These are phyloP conservation scores for Beta corolliflora DNA, from an alignment of 179 eudicot genomes.

Conservation along the genomic window DNA sequence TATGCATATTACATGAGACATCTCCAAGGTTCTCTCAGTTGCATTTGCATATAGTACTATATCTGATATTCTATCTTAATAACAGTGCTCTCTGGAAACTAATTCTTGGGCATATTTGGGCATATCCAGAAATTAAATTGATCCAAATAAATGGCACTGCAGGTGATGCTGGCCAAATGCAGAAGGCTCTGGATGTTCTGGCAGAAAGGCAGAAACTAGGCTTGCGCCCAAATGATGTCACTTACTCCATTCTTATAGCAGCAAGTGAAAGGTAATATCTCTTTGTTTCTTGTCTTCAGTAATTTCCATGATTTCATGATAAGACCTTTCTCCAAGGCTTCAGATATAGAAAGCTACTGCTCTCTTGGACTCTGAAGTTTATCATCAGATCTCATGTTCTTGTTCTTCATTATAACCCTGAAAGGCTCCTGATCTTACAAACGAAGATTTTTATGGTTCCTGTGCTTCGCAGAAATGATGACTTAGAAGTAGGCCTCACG, in stretches of 20 bases:
- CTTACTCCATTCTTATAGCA: slow-evolving; percentile 82
- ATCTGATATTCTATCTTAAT: not conserved
- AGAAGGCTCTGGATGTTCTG: slow-evolving; percentile 71
- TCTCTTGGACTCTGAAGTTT: not conserved
- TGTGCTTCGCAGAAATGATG: slow-evolving; percentile 63
- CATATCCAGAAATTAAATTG: not conserved
- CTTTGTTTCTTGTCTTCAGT: slow-evolving; percentile 13
- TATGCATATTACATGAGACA: not conserved
- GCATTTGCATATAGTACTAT: not conserved
- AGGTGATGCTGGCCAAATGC: slow-evolving; percentile 83
- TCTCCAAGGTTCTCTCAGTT: not conserved
- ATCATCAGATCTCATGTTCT: not conserved
- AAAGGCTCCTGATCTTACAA: slow-evolving; percentile 7
- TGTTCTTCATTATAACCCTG: slow-evolving; percentile 2
- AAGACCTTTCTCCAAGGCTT: not conserved
- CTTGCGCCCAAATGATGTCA: slow-evolving; percentile 73
- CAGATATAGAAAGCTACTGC: not conserved
- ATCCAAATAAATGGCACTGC: slow-evolving; percentile 19
- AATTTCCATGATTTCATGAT: slow-evolving; percentile 6
- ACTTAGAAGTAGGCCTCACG: slow-evolving; percentile 70
- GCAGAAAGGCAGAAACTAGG: slow-evolving; percentile 72
- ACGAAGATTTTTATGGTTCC: slow-evolving; percentile 14
- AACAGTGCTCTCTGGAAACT: not conserved
- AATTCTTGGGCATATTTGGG: not conserved
- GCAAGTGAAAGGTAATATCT: slow-evolving; percentile 88